Evolutionary conservation across 768 basidiomycete genomes (phyloP).

Genomic region (Polyporus arcularius): DNA sequence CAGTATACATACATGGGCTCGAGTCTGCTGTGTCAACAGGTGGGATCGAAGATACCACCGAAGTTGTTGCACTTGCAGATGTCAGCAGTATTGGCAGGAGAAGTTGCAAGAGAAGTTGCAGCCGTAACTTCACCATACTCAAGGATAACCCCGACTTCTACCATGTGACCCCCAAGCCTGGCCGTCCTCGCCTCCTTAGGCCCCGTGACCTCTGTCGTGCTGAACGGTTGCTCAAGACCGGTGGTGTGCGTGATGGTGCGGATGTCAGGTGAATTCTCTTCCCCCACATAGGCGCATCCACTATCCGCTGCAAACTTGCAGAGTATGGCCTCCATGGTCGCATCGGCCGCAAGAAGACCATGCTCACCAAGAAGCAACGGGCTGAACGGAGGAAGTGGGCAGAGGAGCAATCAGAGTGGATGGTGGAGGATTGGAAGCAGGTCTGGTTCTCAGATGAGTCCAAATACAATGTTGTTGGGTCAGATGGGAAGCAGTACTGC

Average conservation of each 20-base stretch:
- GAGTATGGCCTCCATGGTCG: no score
- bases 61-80: no score
- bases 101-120: no score
- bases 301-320: neutral
- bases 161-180: neutral
- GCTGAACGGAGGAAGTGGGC: no score
- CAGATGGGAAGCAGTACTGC: conserved; percentile 4
- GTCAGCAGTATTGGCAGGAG: no score
- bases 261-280: neutral
- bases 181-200: neutral
- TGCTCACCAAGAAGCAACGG: no score
- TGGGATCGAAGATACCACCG: no score
- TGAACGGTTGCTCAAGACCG: neutral
- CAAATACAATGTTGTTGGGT: conserved; percentile 7
- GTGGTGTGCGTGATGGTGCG: neutral
- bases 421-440: no score
- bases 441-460: conserved; percentile 10
- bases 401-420: no score
- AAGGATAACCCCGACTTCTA: neutral
- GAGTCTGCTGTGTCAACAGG: no score
- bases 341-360: no score
- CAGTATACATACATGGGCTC: no score
- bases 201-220: neutral
- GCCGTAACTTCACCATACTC: neutral
- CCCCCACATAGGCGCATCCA: neutral